Evolutionary conservation across 495 filamentous ascomycete genomes (phyloP).

Genomic region (Poronia punctata): DNA sequence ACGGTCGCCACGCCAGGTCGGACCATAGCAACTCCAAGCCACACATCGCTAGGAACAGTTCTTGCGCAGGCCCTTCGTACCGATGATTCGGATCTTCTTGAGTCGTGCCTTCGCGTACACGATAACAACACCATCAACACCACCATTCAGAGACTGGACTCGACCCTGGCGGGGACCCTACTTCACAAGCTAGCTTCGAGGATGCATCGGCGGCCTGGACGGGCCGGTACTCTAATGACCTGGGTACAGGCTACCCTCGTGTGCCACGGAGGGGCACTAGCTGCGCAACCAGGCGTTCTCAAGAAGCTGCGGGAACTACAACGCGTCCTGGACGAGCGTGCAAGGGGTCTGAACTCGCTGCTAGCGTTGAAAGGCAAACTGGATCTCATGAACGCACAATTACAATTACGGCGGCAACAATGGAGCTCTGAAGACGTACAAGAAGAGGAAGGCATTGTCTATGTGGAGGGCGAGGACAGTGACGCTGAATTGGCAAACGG

Average conservation of each 20-base stretch:
- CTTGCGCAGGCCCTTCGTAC: conserved; percentile 88
- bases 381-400: conserved; percentile 82
- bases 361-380: conserved; percentile 87
- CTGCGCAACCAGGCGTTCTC: conserved; percentile 70
- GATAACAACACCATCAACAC: conserved; percentile 69
- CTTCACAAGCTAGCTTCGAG: conserved; percentile 80
- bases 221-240: conserved; percentile 83
- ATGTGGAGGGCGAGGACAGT: conserved; percentile 73
- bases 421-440: conserved; percentile 45
- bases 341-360: conserved; percentile 71
- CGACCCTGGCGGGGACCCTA: conserved; percentile 66
- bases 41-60: conserved; percentile 78
- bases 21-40: conserved; percentile 53
- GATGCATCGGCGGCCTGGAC: conserved; percentile 77
- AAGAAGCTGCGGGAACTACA: conserved; percentile 69
- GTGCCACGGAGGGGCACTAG: conserved; percentile 86
- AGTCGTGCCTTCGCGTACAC: conserved; percentile 78
- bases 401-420: conserved; percentile 61
- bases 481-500: conserved; percentile 38
- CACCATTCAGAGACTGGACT: conserved; percentile 85
- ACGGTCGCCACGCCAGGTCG: conserved; percentile 21
- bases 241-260: conserved; percentile 98
- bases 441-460: conserved; percentile 73
- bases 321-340: conserved; percentile 77
- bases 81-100: conserved; percentile 79